These are phyloP conservation scores for Stephania cephalantha DNA, from an alignment of 164 flowering plant genomes.

Conservation along the genomic window DNA sequence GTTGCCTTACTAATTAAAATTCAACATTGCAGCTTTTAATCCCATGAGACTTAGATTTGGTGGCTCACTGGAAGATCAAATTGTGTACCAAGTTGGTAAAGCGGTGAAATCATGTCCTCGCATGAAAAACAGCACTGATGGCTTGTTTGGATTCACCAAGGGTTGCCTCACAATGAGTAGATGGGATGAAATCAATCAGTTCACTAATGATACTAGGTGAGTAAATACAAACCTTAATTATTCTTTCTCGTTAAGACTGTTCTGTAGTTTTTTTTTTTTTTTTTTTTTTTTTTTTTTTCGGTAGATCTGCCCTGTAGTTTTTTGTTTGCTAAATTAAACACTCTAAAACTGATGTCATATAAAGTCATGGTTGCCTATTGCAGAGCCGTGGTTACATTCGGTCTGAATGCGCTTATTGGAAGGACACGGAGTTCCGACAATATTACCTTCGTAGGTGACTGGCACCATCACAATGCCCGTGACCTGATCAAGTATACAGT, in stretches of 20 bases:
- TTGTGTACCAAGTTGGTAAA: slow-evolving; percentile 42
- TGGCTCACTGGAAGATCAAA: slow-evolving; percentile 69
- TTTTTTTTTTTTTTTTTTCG: not conserved
- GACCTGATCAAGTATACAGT: slow-evolving; percentile 45
- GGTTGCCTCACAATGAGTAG: slow-evolving; percentile 54
- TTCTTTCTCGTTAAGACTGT: not conserved
- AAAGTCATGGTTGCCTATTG: slow-evolving; percentile 6
- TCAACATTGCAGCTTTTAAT: slow-evolving; percentile 28
- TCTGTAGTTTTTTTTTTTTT: not conserved
- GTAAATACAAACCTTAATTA: not conserved
- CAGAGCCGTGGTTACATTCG: slow-evolving; percentile 56
- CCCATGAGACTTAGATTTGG: slow-evolving; percentile 54
- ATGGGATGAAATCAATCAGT: slow-evolving; percentile 54
- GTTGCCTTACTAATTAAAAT: too few relatives aligned
- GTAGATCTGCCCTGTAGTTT: not conserved
- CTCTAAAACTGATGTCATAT: not conserved
- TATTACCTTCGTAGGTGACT: slow-evolving; percentile 33
- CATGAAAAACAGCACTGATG: slow-evolving; percentile 22
- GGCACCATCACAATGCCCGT: slow-evolving; percentile 45
- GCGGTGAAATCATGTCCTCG: slow-evolving; percentile 24
- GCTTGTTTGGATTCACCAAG: slow-evolving; percentile 47
- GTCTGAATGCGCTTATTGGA: slow-evolving; percentile 59
- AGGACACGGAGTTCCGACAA: slow-evolving; percentile 19
- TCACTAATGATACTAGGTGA: slow-evolving; percentile 42
- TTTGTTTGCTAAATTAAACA: not conserved